A percentile compares a stretch with the other conserved stretches of the same genome.
These are phyloP conservation scores for Zelonia costaricensis DNA, from an alignment of 208 protist species.

Conservation along the genomic window DNA sequence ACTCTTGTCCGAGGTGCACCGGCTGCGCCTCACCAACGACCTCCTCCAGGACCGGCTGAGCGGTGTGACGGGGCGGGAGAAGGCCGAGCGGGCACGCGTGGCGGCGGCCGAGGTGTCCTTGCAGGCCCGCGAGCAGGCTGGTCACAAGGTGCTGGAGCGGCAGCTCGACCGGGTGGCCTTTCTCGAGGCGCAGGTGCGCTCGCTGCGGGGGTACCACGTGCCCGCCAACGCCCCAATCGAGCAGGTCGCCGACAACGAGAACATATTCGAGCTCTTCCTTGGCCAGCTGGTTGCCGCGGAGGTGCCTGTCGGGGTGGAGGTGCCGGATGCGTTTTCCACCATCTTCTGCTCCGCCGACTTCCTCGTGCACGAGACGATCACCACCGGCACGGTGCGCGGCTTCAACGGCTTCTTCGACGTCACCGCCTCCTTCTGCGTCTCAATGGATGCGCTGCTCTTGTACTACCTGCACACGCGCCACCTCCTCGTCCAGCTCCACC, in stretches of 20 bases:
- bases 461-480: constrained; percentile 86
- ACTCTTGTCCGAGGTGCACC: constrained; percentile 71
- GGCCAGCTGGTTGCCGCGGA: constrained; percentile 83
- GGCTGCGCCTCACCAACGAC: constrained; percentile 72
- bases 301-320: constrained; percentile 44
- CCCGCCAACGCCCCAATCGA: constrained; percentile 43
- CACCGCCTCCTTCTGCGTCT: constrained; percentile 80
- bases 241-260: constrained; percentile 54
- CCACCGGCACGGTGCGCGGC: constrained; percentile 76
- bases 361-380: constrained; percentile 88
- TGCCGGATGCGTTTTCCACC: constrained; percentile 43
- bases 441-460: constrained; percentile 86
- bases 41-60: constrained; percentile 64
- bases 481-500: constrained; percentile 86
- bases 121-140: constrained; percentile 52
- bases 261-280: constrained; percentile 90
- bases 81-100: constrained; percentile 38
- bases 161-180: constrained; percentile 85
- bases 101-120: constrained; percentile 34
- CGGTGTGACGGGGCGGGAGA: constrained; percentile 25
- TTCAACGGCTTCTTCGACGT: constrained; percentile 92
- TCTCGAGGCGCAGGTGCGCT: constrained; percentile 86
- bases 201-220: constrained; percentile 80
- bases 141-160: constrained; percentile 56
- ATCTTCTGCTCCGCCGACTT: constrained; percentile 91